Conservation (phyloP, 441 rosid genomes). For the Flueggea neowawraea region DNA sequence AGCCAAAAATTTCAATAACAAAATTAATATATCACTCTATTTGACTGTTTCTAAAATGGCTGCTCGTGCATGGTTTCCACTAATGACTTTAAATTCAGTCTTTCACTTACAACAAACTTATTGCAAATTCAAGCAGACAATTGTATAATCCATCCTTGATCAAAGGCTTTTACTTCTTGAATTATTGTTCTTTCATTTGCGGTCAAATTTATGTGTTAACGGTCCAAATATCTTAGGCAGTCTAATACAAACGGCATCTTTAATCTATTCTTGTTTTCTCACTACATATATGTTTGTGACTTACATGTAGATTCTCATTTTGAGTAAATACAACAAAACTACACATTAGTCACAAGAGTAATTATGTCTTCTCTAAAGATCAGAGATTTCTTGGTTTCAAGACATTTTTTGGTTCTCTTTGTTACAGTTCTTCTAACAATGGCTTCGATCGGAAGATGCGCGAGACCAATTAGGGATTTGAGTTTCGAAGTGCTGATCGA, state of each 20-base stretch:
- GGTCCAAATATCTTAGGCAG: background rate
- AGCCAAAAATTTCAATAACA: background rate
- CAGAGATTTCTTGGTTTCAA: constrained; percentile 2
- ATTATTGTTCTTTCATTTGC: background rate
- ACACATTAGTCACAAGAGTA: no score
- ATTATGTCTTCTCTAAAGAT: no score
- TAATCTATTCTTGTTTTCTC: background rate
- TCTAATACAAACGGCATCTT: constrained; percentile 14
- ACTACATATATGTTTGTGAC: background rate
- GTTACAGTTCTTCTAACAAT: constrained; percentile 6
- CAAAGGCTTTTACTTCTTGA: no score
- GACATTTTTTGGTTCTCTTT: background rate
- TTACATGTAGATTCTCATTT: background rate
- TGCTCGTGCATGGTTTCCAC: constrained; percentile 22
- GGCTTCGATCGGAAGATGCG: constrained; percentile 13
- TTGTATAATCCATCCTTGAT: no score
- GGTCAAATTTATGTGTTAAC: background rate
- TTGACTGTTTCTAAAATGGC: constrained; percentile 33
- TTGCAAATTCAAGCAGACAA: background rate
- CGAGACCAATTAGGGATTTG: constrained; percentile 14
- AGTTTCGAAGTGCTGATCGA: constrained; percentile 5
- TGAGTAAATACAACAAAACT: background rate
- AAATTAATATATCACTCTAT: background rate
- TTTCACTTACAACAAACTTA: background rate
- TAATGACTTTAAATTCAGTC: constrained; percentile 15